A percentile compares a stretch with the other conserved stretches of the same genome.
Evolutionary conservation across 805 yeast species (phyloP).

Genomic region (Schwanniomyces occidentalis): DNA sequence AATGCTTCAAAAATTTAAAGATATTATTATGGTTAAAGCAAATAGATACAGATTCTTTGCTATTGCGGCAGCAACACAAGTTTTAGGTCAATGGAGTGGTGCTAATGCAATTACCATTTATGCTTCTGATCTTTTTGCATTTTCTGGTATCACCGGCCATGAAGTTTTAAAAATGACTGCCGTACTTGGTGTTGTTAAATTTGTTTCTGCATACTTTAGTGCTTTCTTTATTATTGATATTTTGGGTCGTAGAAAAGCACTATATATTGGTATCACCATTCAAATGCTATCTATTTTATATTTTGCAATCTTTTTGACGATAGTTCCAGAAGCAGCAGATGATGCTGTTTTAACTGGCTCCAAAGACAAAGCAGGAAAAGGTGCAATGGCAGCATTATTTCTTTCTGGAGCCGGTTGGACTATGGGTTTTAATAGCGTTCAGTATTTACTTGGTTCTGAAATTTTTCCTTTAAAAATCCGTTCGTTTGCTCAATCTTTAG

Average conservation of each 20-base stretch:
- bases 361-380: conserved; percentile 39
- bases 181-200: conserved; percentile 54
- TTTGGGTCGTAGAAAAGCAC: conserved; percentile 51
- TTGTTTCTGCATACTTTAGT: conserved; percentile 46
- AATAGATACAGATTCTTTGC: conserved; percentile 47
- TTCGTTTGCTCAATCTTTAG: conserved; percentile 48
- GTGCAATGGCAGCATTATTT: conserved; percentile 52
- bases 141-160: conserved; percentile 47
- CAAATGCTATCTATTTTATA: conserved; percentile 46
- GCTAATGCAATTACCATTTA: conserved; percentile 57
- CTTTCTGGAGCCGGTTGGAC: conserved; percentile 59
- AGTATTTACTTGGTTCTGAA: conserved; percentile 56
- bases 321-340: conserved; percentile 45
- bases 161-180: conserved; percentile 49
- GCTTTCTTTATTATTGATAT: conserved; percentile 57
- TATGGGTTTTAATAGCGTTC: conserved; percentile 57
- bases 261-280: conserved; percentile 49
- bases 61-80: conserved; percentile 43
- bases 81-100: conserved; percentile 62
- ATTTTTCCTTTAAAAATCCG: conserved; percentile 53
- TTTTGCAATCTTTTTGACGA: conserved; percentile 46
- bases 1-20: conserved; percentile 24
- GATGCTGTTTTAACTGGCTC: conserved; percentile 28
- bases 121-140: conserved; percentile 51
- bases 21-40: conserved; percentile 36